phyloP scores from a whole-genome alignment of 192 early-diverging fungal genomes.

The Pilobolus umbonatus region DNA sequence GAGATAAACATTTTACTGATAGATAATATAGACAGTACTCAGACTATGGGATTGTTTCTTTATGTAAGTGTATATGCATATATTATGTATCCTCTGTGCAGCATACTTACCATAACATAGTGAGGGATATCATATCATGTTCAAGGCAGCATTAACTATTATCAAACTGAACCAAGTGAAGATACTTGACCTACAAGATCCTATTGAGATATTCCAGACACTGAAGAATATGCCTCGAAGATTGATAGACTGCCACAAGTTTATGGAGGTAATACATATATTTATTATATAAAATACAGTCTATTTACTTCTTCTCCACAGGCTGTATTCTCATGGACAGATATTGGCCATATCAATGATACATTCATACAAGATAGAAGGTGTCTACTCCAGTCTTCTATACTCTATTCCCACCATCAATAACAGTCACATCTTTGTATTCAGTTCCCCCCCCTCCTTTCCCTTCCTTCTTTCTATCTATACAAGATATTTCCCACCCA shows the following conservation, averaged over 20 bases:
- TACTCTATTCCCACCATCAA: too few relatives aligned
- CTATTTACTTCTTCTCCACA: too few relatives aligned
- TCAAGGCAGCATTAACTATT: slow-evolving; percentile 65
- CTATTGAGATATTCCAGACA: slow-evolving; percentile 50
- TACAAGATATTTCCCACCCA: too few relatives aligned
- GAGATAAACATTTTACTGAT: neutral
- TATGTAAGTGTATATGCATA: slow-evolving; percentile 25
- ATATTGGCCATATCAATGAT: too few relatives aligned
- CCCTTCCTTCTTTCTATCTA: too few relatives aligned
- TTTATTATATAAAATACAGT: neutral
- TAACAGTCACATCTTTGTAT: too few relatives aligned
- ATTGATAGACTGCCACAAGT: slow-evolving; percentile 50
- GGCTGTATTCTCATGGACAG: too few relatives aligned
- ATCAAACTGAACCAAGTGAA: slow-evolving; percentile 59
- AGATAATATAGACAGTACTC: slow-evolving; percentile 32
- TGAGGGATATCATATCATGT: slow-evolving; percentile 62
- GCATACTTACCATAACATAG: slow-evolving; percentile 9
- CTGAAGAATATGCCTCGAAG: slow-evolving; percentile 54
- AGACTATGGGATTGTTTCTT: slow-evolving; percentile 62
- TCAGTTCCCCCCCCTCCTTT: too few relatives aligned
- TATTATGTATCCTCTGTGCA: neutral
- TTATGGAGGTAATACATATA: slow-evolving; percentile 39
- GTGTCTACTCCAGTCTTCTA: too few relatives aligned
- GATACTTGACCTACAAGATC: slow-evolving; percentile 50
- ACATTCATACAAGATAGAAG: too few relatives aligned